Percentiles rank a stretch among this genome's conserved stretches.
phyloP scores from a whole-genome alignment of 441 rosid genomes.

The Arabidopsis lyrata region DNA sequence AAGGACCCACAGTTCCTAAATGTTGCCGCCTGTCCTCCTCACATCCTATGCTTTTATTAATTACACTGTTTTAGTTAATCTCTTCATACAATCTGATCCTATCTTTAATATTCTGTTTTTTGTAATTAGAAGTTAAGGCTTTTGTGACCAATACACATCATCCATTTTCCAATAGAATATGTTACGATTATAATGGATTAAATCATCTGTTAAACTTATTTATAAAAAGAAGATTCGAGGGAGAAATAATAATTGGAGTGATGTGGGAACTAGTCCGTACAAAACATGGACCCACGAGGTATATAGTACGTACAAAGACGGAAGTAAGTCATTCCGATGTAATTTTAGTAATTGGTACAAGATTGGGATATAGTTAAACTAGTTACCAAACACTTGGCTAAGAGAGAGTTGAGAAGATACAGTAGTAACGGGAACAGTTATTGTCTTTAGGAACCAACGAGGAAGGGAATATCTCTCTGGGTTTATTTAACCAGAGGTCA shows the following conservation, averaged over 20 bases:
- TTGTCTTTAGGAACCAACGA: conserved; percentile 45
- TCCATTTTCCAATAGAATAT: conserved; percentile 15
- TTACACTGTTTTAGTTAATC: conserved; percentile 28
- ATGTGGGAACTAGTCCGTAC: conserved; percentile 34
- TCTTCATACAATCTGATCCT: conserved; percentile 3
- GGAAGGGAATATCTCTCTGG: conserved; percentile 40
- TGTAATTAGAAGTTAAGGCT: not conserved
- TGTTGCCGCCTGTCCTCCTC: conserved; percentile 40
- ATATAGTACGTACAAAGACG: conserved; percentile 30
- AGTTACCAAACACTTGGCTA: conserved; percentile 37
- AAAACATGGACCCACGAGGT: conserved; percentile 24
- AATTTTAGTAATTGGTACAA: not conserved
- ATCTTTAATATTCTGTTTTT: conserved; percentile 25
- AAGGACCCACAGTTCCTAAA: conserved; percentile 26
- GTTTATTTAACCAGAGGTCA: conserved; percentile 33
- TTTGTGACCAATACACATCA: conserved; percentile 7
- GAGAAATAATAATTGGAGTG: conserved; percentile 22
- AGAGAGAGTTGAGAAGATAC: conserved; percentile 25
- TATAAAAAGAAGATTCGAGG: not conserved
- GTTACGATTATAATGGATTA: not conserved
- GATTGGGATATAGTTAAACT: conserved; percentile 25
- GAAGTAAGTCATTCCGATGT: conserved; percentile 33
- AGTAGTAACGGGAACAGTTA: conserved; percentile 31
- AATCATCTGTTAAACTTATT: not conserved
- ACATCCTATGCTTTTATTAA: conserved; percentile 31